phyloP scores from a whole-genome alignment of 1,139 yeast species.

The Taiozyma sp. region DNA sequence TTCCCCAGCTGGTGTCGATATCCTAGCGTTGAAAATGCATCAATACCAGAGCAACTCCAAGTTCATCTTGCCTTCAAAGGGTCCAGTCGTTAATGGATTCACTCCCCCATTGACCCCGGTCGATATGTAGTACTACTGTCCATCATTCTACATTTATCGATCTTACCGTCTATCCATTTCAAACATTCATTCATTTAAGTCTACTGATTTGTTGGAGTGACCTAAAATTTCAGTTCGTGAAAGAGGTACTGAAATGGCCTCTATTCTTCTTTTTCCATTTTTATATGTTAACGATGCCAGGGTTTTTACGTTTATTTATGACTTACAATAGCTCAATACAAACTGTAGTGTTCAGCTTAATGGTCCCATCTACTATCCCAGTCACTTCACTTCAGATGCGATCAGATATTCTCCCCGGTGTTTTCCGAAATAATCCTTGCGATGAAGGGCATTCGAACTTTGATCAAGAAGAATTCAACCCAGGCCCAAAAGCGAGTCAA shows the following conservation, averaged over 20 bases:
- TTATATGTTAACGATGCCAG: neutral
- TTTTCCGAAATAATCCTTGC: too few species aligned
- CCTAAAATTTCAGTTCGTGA: neutral
- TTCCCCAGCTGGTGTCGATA: constrained; percentile 17
- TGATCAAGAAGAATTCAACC: too few species aligned
- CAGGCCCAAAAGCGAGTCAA: too few species aligned
- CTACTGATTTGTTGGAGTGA: neutral
- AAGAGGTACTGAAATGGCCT: neutral
- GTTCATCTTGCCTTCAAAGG: neutral
- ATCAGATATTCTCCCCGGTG: too few species aligned
- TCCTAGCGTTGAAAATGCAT: neutral
- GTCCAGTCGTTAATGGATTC: neutral
- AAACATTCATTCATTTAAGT: neutral
- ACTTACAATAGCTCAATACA: neutral
- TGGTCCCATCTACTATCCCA: too few species aligned
- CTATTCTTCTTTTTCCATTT: neutral
- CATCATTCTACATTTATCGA: neutral
- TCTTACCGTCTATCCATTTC: neutral
- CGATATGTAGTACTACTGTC: constrained; percentile 4
- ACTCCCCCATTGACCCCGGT: constrained; percentile 20
- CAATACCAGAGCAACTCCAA: neutral
- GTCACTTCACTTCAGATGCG: too few species aligned
- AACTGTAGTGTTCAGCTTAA: too few species aligned
- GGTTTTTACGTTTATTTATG: neutral
- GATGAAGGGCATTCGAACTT: too few species aligned